phyloP scores from a whole-genome alignment of 768 basidiomycete genomes.

The Agaricus sinodeliciosus region DNA sequence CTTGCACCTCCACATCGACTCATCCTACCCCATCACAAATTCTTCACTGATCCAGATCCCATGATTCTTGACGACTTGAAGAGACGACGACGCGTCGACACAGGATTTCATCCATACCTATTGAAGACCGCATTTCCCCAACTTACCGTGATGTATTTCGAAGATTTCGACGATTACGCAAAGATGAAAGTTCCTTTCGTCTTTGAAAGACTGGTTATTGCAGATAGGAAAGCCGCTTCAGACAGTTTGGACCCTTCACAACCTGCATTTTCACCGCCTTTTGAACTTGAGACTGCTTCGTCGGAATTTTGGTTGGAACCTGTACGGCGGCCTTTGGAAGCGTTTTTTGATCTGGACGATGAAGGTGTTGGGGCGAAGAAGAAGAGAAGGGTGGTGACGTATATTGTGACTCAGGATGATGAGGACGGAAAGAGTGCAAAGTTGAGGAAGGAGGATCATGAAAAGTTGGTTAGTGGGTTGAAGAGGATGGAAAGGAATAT shows the following conservation, averaged over 20 bases:
- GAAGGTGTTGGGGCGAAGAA: background rate
- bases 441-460: conserved; percentile 50
- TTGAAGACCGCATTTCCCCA: conserved; percentile 69
- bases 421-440: conserved; percentile 38
- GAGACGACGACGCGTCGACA: conserved; percentile 42
- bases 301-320: conserved; percentile 70
- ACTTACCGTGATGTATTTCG: conserved; percentile 56
- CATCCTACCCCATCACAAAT: conserved; percentile 63
- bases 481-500: conserved; percentile 40
- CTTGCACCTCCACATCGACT: conserved; percentile 68
- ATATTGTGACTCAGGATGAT: conserved; percentile 31
- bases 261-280: conserved; percentile 37
- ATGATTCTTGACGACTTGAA: conserved; percentile 28
- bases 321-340: conserved; percentile 34
- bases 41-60: conserved; percentile 44
- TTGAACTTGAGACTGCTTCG: conserved; percentile 27
- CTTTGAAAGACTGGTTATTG: conserved; percentile 70
- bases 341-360: conserved; percentile 29
- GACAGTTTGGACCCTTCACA: conserved; percentile 20
- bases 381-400: conserved; percentile 50
- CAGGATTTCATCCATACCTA: conserved; percentile 68
- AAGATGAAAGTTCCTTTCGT: conserved; percentile 65
- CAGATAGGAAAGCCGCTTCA: conserved; percentile 66
- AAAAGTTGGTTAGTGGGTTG: conserved; percentile 53
- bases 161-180: conserved; percentile 76